Evolutionary conservation across 495 filamentous ascomycete species (phyloP), one percentile per base, ranked within the genome.

Genomic region (Aspergillus avenaceus): DNA sequence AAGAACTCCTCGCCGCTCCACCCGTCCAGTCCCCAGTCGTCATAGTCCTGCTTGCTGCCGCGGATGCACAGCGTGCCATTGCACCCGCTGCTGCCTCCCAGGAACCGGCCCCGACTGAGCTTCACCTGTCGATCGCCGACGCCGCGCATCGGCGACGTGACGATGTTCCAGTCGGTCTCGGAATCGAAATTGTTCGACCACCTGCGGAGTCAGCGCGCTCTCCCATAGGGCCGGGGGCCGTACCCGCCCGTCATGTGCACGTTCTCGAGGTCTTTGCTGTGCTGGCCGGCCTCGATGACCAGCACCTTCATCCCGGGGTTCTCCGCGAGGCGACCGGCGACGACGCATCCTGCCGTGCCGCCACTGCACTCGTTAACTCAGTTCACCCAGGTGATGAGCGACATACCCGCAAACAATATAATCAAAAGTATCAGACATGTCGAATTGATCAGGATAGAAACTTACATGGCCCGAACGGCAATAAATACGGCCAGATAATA

Each of bases 11-110:
- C 66, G 7, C 78, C 77, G 49, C 67, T 72, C 78, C 77, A 81
- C 11, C 74, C 78, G 0, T 74, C 70, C 40, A 80, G 37, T 1
- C 54, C 66, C 81, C 81, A 86, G 53, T 84, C 79, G 64, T 84
- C 78, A 46, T 79, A 86, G 49, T 82, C 82, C 36, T 78, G 77
- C 37, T 77, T 76, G 46, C 63, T 68, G 18, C 82, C 83, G 8
- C 80, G 80, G 29, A 84, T 72, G 59, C 78, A 83, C n/a, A 81
- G 71, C 28, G 77, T 84, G 45, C 80, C 81, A 64, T 85, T 86
- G 49, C 77, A 75, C 13, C 76, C 80, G 50, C 73, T 79, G 40
- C 69, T 77, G 4, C 82, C 82, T 21, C 83, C 79, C 13, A 86
- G 72, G 47, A 78, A 76, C 47, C 73, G 77, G 26, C 82, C 84